phyloP scores from a whole-genome alignment of 75 land plant genomes.

The Selaginella moellendorffii region DNA sequence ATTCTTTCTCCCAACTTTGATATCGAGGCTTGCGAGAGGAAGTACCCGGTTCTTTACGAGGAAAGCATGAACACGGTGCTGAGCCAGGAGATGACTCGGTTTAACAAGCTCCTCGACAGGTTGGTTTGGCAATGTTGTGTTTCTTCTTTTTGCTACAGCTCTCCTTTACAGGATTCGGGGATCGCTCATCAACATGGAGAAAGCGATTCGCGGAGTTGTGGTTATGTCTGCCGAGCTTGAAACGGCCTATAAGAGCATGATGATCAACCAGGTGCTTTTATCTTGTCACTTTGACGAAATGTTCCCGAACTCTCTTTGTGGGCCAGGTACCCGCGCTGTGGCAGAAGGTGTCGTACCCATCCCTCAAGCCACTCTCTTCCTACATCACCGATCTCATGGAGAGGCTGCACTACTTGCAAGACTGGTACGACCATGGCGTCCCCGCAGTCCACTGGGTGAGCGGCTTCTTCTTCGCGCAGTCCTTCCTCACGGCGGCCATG shows the following conservation, averaged over 20 bases:
- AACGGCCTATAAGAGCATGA: conserved; percentile 26
- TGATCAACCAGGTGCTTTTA: conserved; percentile 30
- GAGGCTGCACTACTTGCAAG: conserved; percentile 19
- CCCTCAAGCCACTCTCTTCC: conserved; percentile 25
- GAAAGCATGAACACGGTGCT: conserved; percentile 36
- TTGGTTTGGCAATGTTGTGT: neutral
- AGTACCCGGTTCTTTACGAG: conserved; percentile 31
- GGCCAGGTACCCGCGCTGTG: conserved; percentile 31
- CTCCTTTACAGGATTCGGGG: conserved; percentile 19
- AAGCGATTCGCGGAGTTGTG: conserved; percentile 29
- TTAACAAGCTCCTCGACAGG: conserved; percentile 29
- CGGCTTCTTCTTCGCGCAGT: conserved; percentile 36
- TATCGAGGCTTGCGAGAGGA: conserved; percentile 31
- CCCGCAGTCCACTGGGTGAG: conserved; percentile 29
- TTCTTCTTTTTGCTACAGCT: neutral
- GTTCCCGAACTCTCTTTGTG: too few species aligned
- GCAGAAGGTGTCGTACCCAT: conserved; percentile 32
- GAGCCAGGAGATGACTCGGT: conserved; percentile 39
- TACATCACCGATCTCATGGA: conserved; percentile 27
- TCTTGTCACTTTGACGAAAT: too few species aligned
- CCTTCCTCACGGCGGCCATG: conserved; percentile 32
- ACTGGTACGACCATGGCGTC: conserved; percentile 22
- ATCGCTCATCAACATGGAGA: conserved; percentile 27
- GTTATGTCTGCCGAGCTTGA: conserved; percentile 32
- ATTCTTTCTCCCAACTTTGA: conserved; percentile 27